phyloP scores from a whole-genome alignment of 306 rosid species.

The Cyclanthera cordifolia region DNA sequence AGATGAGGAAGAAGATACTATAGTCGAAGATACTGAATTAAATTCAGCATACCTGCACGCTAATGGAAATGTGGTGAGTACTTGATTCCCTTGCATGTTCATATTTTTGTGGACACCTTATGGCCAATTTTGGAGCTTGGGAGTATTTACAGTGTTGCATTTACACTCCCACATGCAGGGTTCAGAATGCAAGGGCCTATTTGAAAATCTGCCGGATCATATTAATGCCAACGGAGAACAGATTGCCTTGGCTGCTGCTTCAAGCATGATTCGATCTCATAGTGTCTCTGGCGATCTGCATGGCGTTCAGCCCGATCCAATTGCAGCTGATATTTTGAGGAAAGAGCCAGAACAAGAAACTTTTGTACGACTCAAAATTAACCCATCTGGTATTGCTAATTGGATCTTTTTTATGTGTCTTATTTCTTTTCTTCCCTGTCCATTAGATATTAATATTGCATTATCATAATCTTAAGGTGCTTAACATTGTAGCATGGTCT shows the following conservation, averaged over 20 bases:
- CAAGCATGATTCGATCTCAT: slow-evolving; percentile 89
- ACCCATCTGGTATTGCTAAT: slow-evolving; percentile 56
- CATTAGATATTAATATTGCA: too few relatives aligned
- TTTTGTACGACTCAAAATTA: slow-evolving; percentile 61
- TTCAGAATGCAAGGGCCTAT: slow-evolving; percentile 20
- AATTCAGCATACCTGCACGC: slow-evolving; percentile 45
- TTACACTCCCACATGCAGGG: slow-evolving; percentile 34
- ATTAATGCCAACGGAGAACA: slow-evolving; percentile 51
- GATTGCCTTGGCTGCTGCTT: slow-evolving; percentile 42
- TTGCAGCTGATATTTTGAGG: slow-evolving; percentile 97
- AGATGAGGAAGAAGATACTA: slow-evolving; percentile 55
- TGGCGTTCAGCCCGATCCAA: slow-evolving; percentile 93
- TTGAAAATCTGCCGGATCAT: too few relatives aligned
- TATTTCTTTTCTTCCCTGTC: neutral
- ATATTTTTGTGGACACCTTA: neutral
- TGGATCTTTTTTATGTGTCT: slow-evolving; percentile 11
- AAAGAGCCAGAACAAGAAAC: slow-evolving; percentile 95
- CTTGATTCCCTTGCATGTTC: slow-evolving; percentile 1
- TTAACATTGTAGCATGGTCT: neutral
- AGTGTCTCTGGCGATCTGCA: slow-evolving; percentile 93
- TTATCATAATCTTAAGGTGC: neutral
- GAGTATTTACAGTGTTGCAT: neutral
- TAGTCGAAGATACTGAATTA: slow-evolving; percentile 33
- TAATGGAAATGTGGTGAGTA: slow-evolving; percentile 70
- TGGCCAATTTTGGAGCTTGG: neutral